Percentiles rank a stretch among this genome's conserved stretches.
phyloP scores from a whole-genome alignment of 345 rosid genomes.

The Rubroshorea leprosula region DNA sequence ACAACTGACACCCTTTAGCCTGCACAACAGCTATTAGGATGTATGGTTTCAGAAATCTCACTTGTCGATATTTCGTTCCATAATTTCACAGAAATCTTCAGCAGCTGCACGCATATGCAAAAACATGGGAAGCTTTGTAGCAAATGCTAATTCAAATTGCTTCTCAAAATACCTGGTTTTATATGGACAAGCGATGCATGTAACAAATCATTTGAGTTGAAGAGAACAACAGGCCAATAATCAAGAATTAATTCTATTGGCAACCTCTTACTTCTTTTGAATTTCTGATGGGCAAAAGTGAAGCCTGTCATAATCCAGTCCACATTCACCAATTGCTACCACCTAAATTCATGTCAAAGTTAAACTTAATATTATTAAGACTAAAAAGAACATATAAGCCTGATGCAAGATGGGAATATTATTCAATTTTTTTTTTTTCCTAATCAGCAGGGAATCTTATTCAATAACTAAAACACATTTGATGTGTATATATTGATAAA shows the following conservation, averaged over 20 bases:
- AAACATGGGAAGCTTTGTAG: constrained; percentile 91
- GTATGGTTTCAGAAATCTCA: constrained; percentile 18
- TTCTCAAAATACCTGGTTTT: constrained; percentile 77
- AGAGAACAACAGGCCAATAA: constrained; percentile 6
- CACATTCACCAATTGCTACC: constrained; percentile 97
- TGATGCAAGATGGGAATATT: neutral
- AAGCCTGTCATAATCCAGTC: constrained; percentile 96
- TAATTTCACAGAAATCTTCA: constrained; percentile 73
- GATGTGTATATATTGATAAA: too few relatives aligned
- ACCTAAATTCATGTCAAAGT: constrained; percentile 35
- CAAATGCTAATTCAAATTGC: constrained; percentile 89
- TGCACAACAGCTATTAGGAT: too few relatives aligned
- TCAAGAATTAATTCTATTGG: constrained; percentile 10
- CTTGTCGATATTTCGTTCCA: constrained; percentile 68
- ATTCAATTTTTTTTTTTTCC: too few relatives aligned
- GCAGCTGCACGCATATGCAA: constrained; percentile 97
- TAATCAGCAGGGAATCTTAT: too few relatives aligned
- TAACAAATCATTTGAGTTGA: constrained; percentile 3
- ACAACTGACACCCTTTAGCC: too few relatives aligned
- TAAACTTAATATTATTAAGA: neutral
- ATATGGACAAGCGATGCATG: neutral
- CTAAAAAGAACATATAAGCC: neutral
- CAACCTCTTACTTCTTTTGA: constrained; percentile 69
- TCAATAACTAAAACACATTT: too few relatives aligned
- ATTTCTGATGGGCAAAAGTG: constrained; percentile 74